A percentile compares a stretch with the other conserved stretches of the same genome.
Evolutionary conservation across 352 stramenopile species (phyloP).

Genomic region (Phytopythium sindhum): DNA sequence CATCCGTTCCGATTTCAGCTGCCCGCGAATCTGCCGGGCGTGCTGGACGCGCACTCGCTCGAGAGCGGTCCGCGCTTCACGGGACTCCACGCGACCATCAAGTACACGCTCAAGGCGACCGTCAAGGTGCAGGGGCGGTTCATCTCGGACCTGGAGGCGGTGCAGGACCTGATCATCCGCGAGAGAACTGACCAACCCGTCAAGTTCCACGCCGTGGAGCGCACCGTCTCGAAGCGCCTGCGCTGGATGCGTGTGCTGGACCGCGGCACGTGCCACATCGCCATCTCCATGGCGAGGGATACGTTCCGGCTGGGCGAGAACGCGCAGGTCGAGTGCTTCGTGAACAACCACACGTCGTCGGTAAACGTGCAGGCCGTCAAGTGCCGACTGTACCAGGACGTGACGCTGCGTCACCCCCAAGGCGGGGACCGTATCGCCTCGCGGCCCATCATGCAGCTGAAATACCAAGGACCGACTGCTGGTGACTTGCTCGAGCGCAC

Average conservation of each 20-base stretch:
- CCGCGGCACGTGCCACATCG: slow-evolving; percentile 56
- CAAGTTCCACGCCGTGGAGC: slow-evolving; percentile 37
- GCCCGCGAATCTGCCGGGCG: slow-evolving; percentile 44
- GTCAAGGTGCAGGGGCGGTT: slow-evolving; percentile 70
- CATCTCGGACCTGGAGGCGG: slow-evolving; percentile 64
- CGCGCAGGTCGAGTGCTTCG: slow-evolving; percentile 60
- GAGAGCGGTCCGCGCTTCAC: slow-evolving; percentile 33
- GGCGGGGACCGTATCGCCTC: slow-evolving; percentile 35
- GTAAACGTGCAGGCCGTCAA: slow-evolving; percentile 46
- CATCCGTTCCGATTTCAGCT: slow-evolving; percentile 69
- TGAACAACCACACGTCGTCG: slow-evolving; percentile 68
- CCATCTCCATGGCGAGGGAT: slow-evolving; percentile 62
- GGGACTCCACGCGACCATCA: slow-evolving; percentile 65
- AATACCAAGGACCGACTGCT: slow-evolving; percentile 40
- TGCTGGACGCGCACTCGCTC: slow-evolving; percentile 52
- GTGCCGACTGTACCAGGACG: slow-evolving; percentile 57
- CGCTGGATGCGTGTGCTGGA: slow-evolving; percentile 51
- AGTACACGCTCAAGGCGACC: slow-evolving; percentile 67
- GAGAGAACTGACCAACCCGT: slow-evolving; percentile 13
- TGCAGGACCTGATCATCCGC: slow-evolving; percentile 45
- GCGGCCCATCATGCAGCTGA: slow-evolving; percentile 45
- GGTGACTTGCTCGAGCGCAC: slow-evolving; percentile 59
- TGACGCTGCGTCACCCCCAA: slow-evolving; percentile 39
- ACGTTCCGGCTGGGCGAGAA: slow-evolving; percentile 54
- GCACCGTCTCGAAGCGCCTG: slow-evolving; percentile 62